These are phyloP conservation scores for Exophiala aquamarina DNA, from an alignment of 2,329 filamentous ascomycete species.

Conservation along the genomic window DNA sequence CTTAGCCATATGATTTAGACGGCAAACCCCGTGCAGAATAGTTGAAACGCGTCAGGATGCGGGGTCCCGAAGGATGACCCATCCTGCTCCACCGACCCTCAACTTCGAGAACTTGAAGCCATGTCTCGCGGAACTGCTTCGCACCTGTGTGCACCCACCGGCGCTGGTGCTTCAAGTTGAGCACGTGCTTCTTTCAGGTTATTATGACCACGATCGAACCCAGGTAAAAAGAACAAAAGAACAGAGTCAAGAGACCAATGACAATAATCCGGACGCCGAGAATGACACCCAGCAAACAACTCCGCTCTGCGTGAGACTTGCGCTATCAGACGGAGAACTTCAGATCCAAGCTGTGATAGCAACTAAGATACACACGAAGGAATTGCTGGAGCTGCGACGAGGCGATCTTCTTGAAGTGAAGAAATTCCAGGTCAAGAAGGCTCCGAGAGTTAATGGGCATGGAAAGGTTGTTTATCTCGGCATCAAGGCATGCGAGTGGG, in stretches of 20 bases:
- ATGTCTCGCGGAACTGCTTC: constrained; percentile 33
- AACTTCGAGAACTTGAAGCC: constrained; percentile 11
- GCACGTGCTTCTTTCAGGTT: constrained; percentile 22
- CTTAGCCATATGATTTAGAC: too few relatives aligned
- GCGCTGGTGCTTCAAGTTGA: constrained; percentile 31
- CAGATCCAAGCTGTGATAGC: constrained; percentile 32
- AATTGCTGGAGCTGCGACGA: constrained; percentile 9
- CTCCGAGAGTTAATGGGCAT: constrained; percentile 22
- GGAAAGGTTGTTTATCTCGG: constrained; percentile 30
- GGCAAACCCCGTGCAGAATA: too few relatives aligned
- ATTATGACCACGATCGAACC: neutral
- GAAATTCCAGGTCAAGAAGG: constrained; percentile 27
- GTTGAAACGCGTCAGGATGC: too few relatives aligned
- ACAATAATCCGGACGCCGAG: neutral
- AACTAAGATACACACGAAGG: constrained; percentile 15
- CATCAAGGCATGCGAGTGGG: constrained; percentile 26
- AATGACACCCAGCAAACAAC: neutral
- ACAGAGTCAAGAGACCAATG: neutral
- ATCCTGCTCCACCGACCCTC: too few relatives aligned
- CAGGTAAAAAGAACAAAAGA: neutral
- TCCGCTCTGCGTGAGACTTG: constrained; percentile 4
- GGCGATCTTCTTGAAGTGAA: constrained; percentile 28
- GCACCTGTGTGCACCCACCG: constrained; percentile 30
- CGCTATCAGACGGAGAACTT: constrained; percentile 31
- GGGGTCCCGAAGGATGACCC: too few relatives aligned